A percentile compares a stretch with the other conserved stretches of the same genome.
phyloP scores from a whole-genome alignment of 2,329 filamentous ascomycete genomes.

The Paracamarosporium sp. region DNA sequence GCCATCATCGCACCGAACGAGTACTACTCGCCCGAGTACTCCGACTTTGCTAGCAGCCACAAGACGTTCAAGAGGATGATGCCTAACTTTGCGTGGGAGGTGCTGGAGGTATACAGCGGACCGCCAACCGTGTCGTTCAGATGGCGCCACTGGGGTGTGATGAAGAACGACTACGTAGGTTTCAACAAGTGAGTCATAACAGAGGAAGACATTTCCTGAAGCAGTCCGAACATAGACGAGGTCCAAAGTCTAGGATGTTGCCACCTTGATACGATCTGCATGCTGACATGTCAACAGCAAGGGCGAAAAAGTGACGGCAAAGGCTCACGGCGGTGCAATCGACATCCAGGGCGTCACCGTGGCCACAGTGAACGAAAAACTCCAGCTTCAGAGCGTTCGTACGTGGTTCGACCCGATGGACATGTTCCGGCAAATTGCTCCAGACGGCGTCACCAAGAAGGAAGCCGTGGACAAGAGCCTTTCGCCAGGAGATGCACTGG shows the following conservation, averaged over 20 bases:
- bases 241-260: no score
- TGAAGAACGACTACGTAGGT: slow-evolving; percentile 71
- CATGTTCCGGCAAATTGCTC: slow-evolving; percentile 71
- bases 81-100: slow-evolving; percentile 75
- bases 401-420: slow-evolving; percentile 71
- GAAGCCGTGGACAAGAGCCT: slow-evolving; percentile 47
- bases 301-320: slow-evolving; percentile 67
- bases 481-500: slow-evolving; percentile 32
- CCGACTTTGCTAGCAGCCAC: slow-evolving; percentile 69
- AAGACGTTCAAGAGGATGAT: slow-evolving; percentile 78
- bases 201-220: not conserved
- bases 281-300: slow-evolving; percentile 51
- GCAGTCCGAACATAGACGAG: no score
- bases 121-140: slow-evolving; percentile 67
- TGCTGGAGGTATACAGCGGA: slow-evolving; percentile 71
- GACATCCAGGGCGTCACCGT: slow-evolving; percentile 70
- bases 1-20: slow-evolving; percentile 69
- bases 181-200: slow-evolving; percentile 63
- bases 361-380: slow-evolving; percentile 66
- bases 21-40: slow-evolving; percentile 68
- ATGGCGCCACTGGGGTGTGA: slow-evolving; percentile 73
- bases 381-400: slow-evolving; percentile 65
- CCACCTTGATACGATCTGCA: not conserved
- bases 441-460: slow-evolving; percentile 56
- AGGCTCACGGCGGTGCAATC: slow-evolving; percentile 66